Evolutionary conservation across 164 flowering plant genomes (phyloP), one percentile per base, ranked within the genome.

Genomic region (Tinospora cordifolia): DNA sequence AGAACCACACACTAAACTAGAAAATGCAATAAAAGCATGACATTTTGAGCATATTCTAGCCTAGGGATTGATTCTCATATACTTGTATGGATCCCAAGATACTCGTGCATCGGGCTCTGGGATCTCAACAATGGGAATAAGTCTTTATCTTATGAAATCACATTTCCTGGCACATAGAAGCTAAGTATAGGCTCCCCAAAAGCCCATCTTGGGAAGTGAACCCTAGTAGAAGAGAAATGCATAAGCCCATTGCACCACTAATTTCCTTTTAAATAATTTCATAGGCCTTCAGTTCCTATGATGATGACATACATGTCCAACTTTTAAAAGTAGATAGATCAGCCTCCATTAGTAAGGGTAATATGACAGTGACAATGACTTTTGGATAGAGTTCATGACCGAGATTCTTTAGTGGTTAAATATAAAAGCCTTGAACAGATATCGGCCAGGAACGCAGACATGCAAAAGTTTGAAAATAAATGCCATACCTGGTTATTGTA

Each of bases 401-500:
- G 14, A 19, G 54, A 47, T 47, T 47, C 54, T 47, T 47, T 47
- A 47, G 19, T 10, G 2, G 2, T 11, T 10, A 14, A 44, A 44
- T 41, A 41, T 13, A 9, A 17, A 58, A 30, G 36, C 36, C 14
- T 21, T 8, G 0, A 25, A 25, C 2, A 24, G n/a, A 59, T 9
- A 12, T 44, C 47, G 12, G 47, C 12, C 9, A 14, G 12, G 14
- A 44, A 44, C 1, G 47, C 47, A 3, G 54, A 60, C 14, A 57
- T 9, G 13, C 44, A 60, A 30, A 30, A 39, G 60, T 6, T 22
- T 19, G 21, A 8, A 19, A 54, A 54, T 11, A 14, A 36, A 39
- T 40, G 27, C 14, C 54, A 13, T 88, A 91, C 98, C 98, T 93
- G 98, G 72, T 85, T 91, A 78, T 91, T 88, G 85, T 81, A 93